phyloP scores from a whole-genome alignment of 305 asterid genomes.

The Nicotiana rustica region DNA sequence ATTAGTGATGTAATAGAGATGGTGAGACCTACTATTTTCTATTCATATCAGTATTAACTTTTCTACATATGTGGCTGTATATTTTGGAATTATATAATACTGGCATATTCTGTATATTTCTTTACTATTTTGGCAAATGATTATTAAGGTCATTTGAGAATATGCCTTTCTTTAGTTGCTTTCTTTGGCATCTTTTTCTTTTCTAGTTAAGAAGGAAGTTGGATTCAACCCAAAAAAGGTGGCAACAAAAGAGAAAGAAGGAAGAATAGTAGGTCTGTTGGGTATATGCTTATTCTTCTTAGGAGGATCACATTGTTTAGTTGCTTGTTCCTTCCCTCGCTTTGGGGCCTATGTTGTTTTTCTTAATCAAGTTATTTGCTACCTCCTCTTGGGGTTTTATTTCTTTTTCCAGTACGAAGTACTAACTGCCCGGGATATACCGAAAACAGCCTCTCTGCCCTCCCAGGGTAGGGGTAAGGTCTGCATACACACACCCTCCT shows the following conservation, averaged over 20 bases:
- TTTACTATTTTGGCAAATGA: background rate
- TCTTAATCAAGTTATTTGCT: background rate
- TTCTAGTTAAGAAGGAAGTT: slow-evolving; percentile 10
- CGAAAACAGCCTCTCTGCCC: too few species aligned
- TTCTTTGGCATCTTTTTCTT: background rate
- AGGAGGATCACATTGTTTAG: background rate
- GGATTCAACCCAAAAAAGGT: slow-evolving; percentile 18
- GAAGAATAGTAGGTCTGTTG: background rate
- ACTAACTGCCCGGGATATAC: too few species aligned
- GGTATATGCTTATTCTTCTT: background rate
- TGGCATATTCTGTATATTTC: slow-evolving; percentile 29
- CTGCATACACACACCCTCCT: too few species aligned
- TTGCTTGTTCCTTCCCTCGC: background rate
- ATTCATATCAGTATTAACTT: background rate
- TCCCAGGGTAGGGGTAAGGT: too few species aligned
- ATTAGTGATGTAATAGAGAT: slow-evolving; percentile 34
- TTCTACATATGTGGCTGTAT: slow-evolving; percentile 3
- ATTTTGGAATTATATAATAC: slow-evolving; percentile 23
- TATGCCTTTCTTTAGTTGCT: slow-evolving; percentile 39
- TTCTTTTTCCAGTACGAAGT: too few species aligned
- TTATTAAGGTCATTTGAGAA: slow-evolving; percentile 27
- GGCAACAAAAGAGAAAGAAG: background rate
- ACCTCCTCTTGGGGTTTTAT: too few species aligned
- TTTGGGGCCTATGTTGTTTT: background rate
- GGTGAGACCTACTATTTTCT: slow-evolving; percentile 16